These are phyloP conservation scores for Myrmaecium sp. DNA, from an alignment of 2,329 filamentous ascomycete genomes.

Conservation along the genomic window DNA sequence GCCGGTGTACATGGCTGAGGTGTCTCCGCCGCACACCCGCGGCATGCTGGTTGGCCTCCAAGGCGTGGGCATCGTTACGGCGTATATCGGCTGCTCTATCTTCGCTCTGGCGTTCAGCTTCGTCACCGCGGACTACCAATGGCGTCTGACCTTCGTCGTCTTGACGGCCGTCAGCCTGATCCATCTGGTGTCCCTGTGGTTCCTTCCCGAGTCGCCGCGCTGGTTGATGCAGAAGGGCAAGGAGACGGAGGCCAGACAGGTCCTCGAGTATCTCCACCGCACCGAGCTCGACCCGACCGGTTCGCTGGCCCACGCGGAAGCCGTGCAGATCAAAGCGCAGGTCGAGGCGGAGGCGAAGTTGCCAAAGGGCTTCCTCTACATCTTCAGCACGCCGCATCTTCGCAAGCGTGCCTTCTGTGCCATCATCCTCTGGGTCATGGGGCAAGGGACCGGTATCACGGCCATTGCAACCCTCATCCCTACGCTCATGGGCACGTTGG, in stretches of 20 bases:
- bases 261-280: constrained; percentile 32
- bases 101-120: constrained; percentile 28
- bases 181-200: constrained; percentile 46
- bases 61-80: constrained; percentile 61
- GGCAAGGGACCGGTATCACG: constrained; percentile 14
- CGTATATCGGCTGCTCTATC: constrained; percentile 60
- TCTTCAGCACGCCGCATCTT: constrained; percentile 11
- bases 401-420: constrained; percentile 13
- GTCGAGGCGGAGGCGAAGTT: constrained; percentile 9
- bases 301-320: constrained; percentile 11
- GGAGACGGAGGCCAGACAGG: constrained; percentile 39
- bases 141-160: constrained; percentile 36
- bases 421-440: constrained; percentile 15
- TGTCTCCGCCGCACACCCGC: constrained; percentile 4
- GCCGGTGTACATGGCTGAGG: constrained; percentile 4
- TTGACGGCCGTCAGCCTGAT: constrained; percentile 14
- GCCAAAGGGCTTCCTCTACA: constrained; percentile 12
- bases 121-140: constrained; percentile 14
- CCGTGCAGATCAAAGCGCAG: constrained; percentile 13
- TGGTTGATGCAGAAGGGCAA: constrained; percentile 57
- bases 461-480: constrained; percentile 16
- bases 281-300: constrained; percentile 9
- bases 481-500: constrained; percentile 14
- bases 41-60: constrained; percentile 22
- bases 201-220: constrained; percentile 68